Evolutionary conservation across 768 basidiomycete species (phyloP).

Genomic region (Clitopilus passeckerianus): DNA sequence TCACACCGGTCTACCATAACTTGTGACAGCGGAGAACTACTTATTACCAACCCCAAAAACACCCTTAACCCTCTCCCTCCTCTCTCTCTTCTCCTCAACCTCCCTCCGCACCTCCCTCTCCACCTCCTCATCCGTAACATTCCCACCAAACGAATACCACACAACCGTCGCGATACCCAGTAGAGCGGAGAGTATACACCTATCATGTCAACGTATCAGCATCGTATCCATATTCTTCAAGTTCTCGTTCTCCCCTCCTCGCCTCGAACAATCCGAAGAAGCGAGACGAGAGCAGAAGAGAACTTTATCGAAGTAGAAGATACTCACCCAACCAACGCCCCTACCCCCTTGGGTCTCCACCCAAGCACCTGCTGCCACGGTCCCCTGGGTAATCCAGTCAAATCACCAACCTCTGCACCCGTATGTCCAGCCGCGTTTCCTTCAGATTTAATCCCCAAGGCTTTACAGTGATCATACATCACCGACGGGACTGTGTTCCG

Average conservation of each 20-base stretch:
- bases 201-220: conserved; percentile 23
- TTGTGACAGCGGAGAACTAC: no score
- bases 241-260: neutral
- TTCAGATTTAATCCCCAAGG: conserved; percentile 47
- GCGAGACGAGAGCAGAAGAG: no score
- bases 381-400: conserved; percentile 57
- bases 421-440: conserved; percentile 87
- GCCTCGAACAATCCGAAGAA: no score
- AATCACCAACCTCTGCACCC: conserved; percentile 54
- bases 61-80: conserved; percentile 23
- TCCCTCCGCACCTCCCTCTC: conserved; percentile 61
- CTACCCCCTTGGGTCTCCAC: conserved; percentile 70
- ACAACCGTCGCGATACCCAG: conserved; percentile 77
- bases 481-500: conserved; percentile 46
- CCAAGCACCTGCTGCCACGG: conserved; percentile 72
- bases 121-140: conserved; percentile 74
- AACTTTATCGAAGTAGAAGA: neutral
- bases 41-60: conserved; percentile 29
- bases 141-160: conserved; percentile 82
- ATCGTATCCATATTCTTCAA: no score
- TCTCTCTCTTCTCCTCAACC: conserved; percentile 52
- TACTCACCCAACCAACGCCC: conserved; percentile 68
- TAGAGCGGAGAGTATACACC: conserved; percentile 78
- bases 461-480: conserved; percentile 69
- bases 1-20: neutral